A percentile compares a stretch with the other conserved stretches of the same genome.
phyloP scores from a whole-genome alignment of 2,329 filamentous ascomycete species.

The Byssothecium circinans region DNA sequence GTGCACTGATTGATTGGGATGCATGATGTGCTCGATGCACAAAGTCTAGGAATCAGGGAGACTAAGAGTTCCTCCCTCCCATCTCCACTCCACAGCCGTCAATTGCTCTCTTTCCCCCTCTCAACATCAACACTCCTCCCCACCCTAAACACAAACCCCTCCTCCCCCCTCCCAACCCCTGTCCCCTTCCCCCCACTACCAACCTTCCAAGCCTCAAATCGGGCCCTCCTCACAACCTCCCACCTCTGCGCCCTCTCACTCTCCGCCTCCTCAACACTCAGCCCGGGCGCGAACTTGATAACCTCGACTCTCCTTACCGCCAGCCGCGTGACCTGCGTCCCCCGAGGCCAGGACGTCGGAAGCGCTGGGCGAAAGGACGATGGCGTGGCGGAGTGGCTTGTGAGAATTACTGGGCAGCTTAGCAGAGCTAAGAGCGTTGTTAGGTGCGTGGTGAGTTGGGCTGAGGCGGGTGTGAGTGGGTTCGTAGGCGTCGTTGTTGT shows the following conservation, averaged over 20 bases:
- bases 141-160: constrained; percentile 34
- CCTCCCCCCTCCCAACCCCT: constrained; percentile 10
- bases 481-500: constrained; percentile 3
- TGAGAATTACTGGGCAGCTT: constrained; percentile 16
- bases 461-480: constrained; percentile 17
- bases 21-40: too few relatives aligned
- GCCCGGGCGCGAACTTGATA: constrained; percentile 39
- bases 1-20: too few relatives aligned
- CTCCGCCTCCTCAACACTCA: constrained; percentile 44
- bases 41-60: too few relatives aligned
- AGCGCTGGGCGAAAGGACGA: constrained; percentile 16
- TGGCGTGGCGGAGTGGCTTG: constrained; percentile 15
- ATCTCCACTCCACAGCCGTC: neutral
- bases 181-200: constrained; percentile 6
- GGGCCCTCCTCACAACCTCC: constrained; percentile 39
- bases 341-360: constrained; percentile 35
- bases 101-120: neutral
- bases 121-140: constrained; percentile 5
- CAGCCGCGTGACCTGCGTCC: constrained; percentile 33
- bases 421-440: constrained; percentile 11
- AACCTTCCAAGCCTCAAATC: constrained; percentile 41
- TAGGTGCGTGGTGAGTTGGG: constrained; percentile 16
- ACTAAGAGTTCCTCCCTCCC: too few relatives aligned
- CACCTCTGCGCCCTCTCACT: constrained; percentile 38
- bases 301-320: constrained; percentile 38